Evolutionary conservation across 495 filamentous ascomycete species (phyloP), one percentile per base, ranked within the genome.

Genomic region (Talaromyces stipitatus): DNA sequence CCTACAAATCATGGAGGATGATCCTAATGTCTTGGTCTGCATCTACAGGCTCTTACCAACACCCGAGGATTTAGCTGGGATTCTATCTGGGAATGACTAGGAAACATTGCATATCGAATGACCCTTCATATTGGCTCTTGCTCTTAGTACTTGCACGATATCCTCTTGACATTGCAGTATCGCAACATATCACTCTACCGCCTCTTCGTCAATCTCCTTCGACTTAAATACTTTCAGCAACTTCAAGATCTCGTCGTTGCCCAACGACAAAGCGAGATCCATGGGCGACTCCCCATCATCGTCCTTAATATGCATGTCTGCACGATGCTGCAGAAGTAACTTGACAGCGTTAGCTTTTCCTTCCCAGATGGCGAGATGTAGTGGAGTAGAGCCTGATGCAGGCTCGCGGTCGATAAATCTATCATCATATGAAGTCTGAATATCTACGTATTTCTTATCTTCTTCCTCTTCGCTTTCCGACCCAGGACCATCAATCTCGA

Each of bases 281-380:
- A 45, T 16, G 36, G 53, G 29, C 11, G 32, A 27, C 9, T 23
- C 12, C 8, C 53, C 53, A 41, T 12, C 3, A 14, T 9, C 16
- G 23, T 41, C 32, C 53, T 28, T 45, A n/a, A 55, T 43, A 41
- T 38, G 10, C 32, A 55, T 30, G 22, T 55, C 53, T 20, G 53
- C 53, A 9, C 53, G 30, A 36, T 55, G 16, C 23, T 26, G 48
- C 2, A 64, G 52, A 29, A 65, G 57, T 22, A 67, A 51, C 50
- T 63, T 62, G 45, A 62, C 61, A 46, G 46, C 50, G 41, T 29
- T 48, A 22, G 57, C 51, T 57, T 63, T 58, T 30, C 64, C 61
- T 57, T 51, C 46, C 33, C 26, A 55, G 50, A 61, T 63, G 32
- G 61, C 66, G 27, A 50, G 61, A 22, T 33, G 60, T 22, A 69